phyloP scores from a whole-genome alignment of 2,329 filamentous ascomycete genomes.

The Aspergillus ruber region DNA sequence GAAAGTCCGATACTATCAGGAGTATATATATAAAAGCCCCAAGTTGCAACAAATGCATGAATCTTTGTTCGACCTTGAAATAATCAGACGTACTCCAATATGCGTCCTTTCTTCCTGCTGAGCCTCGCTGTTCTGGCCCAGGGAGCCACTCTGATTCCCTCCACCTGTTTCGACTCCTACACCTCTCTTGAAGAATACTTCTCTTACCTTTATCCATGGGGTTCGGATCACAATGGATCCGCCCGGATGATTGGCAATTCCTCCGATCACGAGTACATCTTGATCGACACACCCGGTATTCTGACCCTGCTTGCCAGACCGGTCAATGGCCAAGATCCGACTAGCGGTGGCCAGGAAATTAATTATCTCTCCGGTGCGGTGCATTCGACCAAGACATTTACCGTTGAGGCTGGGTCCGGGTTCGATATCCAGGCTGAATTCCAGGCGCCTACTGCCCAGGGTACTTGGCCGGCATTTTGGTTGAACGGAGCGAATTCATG shows the following conservation, averaged over 20 bases:
- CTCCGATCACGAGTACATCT: slow-evolving; percentile 37
- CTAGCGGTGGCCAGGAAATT: too few relatives aligned
- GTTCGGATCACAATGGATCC: slow-evolving; percentile 52
- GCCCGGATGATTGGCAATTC: slow-evolving; percentile 44
- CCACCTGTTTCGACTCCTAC: slow-evolving; percentile 25
- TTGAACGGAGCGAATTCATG: slow-evolving; percentile 49
- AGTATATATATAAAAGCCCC: too few relatives aligned
- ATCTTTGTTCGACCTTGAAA: too few relatives aligned
- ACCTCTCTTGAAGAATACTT: slow-evolving; percentile 37
- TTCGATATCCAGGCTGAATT: too few relatives aligned
- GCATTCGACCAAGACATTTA: too few relatives aligned
- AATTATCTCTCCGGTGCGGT: too few relatives aligned
- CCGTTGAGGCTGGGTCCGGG: too few relatives aligned
- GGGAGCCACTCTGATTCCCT: slow-evolving; percentile 15
- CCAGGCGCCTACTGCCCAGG: too few relatives aligned
- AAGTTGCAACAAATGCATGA: too few relatives aligned
- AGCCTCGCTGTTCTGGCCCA: slow-evolving; percentile 4
- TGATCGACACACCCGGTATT: slow-evolving; percentile 31
- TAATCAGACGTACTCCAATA: background rate
- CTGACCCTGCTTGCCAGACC: slow-evolving; percentile 44
- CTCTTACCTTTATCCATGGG: slow-evolving; percentile 53
- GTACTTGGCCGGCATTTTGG: slow-evolving; percentile 53
- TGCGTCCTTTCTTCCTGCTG: background rate
- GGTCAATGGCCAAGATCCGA: too few relatives aligned
- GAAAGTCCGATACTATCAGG: too few relatives aligned